Percentiles rank a stretch among this genome's conserved stretches.
phyloP scores from a whole-genome alignment of 768 basidiomycete species.

The Suillus hirtellus region DNA sequence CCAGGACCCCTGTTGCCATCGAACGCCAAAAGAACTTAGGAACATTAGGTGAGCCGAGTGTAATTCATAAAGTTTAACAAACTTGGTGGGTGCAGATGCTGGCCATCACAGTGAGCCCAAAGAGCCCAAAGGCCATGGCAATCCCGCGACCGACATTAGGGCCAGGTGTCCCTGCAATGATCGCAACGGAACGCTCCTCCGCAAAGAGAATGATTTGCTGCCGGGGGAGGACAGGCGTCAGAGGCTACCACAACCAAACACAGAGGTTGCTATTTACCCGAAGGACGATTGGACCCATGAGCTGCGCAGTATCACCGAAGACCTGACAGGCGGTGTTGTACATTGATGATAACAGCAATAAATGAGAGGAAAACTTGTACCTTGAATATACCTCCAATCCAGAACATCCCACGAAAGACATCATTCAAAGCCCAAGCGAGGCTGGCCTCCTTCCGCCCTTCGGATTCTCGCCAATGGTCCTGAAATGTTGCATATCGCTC shows the following conservation, averaged over 20 bases:
- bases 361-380: slow-evolving; percentile 24
- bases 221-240: slow-evolving; percentile 1
- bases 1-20: slow-evolving; percentile 65
- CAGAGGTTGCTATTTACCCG: slow-evolving; percentile 37
- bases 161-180: slow-evolving; percentile 32
- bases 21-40: slow-evolving; percentile 68
- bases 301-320: slow-evolving; percentile 57
- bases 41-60: background rate
- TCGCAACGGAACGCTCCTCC: slow-evolving; percentile 45
- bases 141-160: slow-evolving; percentile 55
- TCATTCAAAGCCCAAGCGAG: slow-evolving; percentile 63
- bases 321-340: slow-evolving; percentile 38
- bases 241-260: background rate
- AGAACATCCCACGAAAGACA: slow-evolving; percentile 57
- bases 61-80: background rate
- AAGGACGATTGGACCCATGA: slow-evolving; percentile 64
- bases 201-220: slow-evolving; percentile 64
- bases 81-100: slow-evolving; percentile 68
- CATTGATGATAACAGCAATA: background rate
- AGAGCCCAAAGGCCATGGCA: slow-evolving; percentile 58
- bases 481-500: slow-evolving; percentile 35
- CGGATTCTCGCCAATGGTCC: slow-evolving; percentile 44
- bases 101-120: slow-evolving; percentile 47
- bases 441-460: slow-evolving; percentile 49
- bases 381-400: slow-evolving; percentile 64